Conservation (phyloP, 805 yeast species). For the Kodamaea kakaduensis region DNA sequence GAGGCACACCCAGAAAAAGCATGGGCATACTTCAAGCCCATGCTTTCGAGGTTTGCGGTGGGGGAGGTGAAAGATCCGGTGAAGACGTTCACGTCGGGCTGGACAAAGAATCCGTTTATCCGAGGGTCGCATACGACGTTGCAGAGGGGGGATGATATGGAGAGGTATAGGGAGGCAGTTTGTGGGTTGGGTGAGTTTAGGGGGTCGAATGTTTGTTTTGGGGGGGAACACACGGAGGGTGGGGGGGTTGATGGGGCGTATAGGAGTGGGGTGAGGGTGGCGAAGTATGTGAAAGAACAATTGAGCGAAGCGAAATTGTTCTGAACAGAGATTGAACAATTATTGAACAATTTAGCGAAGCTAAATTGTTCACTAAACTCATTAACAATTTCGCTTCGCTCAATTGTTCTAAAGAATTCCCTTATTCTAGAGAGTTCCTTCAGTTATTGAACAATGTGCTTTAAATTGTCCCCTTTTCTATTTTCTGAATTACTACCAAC, state of each 20-base stretch:
- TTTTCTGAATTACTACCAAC: no score
- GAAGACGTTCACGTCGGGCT: slow-evolving; percentile 49
- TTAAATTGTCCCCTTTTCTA: no score
- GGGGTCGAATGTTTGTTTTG: slow-evolving; percentile 58
- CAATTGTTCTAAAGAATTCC: no score
- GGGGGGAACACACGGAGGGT: slow-evolving; percentile 93
- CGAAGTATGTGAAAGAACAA: no score
- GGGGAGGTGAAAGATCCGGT: slow-evolving; percentile 22
- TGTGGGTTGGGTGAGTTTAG: slow-evolving; percentile 48
- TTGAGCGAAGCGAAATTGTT: no score
- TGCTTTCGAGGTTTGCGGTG: slow-evolving; percentile 29
- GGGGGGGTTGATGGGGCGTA: slow-evolving; percentile 93
- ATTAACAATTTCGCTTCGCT: no score
- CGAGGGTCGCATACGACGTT: slow-evolving; percentile 82
- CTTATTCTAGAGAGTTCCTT: no score
- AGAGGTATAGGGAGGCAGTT: slow-evolving; percentile 52
- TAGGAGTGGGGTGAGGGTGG: slow-evolving; percentile 64
- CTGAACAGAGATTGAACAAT: no score
- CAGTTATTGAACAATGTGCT: no score
- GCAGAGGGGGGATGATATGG: slow-evolving; percentile 64
- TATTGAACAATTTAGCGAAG: no score
- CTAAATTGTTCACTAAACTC: no score
- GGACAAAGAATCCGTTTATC: slow-evolving; percentile 79
- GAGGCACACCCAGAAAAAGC: slow-evolving; percentile 49
- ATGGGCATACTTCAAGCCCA: slow-evolving; percentile 58